Evolutionary conservation across 2,329 filamentous ascomycete species (phyloP), one percentile per base, ranked within the genome.

Genomic region (Ophiocordyceps camponoti-leonardi): DNA sequence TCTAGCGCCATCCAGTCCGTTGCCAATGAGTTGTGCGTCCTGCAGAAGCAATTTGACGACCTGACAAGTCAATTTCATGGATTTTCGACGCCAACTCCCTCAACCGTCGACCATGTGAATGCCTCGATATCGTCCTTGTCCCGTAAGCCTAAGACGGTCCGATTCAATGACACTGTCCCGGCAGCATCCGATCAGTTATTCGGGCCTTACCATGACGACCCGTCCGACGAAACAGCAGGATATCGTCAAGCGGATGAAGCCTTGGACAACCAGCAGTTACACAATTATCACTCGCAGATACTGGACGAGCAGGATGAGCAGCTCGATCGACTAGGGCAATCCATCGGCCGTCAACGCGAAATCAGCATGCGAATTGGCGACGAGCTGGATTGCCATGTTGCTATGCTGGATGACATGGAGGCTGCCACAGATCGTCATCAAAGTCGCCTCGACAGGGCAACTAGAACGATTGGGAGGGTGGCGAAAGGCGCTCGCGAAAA

Each of bases 301-400:
- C 69, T 98, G 35, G 72, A 74, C n/a, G 81, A 95, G 50, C 92
- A 98, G 64, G 92, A 98, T 58, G 83, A 85, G 52, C 87, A 94
- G 61, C 73, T 98, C n/a, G 90, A 96, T 60, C 72, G 75, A 11
- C 68, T 98, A 4, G 86, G 88, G n/a, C 77, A 79, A 56, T 86
- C 79, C 47, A 95, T 98, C 53, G 76, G 84, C 4, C 77, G 92
- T 37, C 92, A 96, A 67, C 73, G 93, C 44, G 86, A 96, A 66
- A 71, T 98, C 49, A 88, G 83, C 58, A 93, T 95, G 67, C 86
- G 92, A 67, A 96, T 98, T 56, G 90, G 92, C 28, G 85, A 95
- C 60, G 92, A 98, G 69, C 72, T 98, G 33, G 92, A 96, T 55
- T 82, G 79, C 53, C 92, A 98, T 56, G 83, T 93, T 35, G 73